phyloP scores from a whole-genome alignment of 257 asterid genomes.

The Primulina tabacum region DNA sequence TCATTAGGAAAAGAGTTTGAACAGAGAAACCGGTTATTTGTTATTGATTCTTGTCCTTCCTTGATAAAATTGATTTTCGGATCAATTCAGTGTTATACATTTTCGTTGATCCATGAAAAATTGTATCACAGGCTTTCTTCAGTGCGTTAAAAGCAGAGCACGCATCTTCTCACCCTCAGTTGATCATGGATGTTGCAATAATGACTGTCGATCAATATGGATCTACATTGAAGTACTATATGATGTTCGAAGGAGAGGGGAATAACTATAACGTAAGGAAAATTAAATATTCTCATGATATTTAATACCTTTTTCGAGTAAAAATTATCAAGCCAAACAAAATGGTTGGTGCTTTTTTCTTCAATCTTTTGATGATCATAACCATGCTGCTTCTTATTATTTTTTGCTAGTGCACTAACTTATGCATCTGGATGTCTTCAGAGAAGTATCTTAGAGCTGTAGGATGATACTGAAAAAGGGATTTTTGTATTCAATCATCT shows the following conservation, averaged over 20 bases:
- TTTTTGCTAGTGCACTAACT: too few species aligned
- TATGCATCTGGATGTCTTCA: neutral
- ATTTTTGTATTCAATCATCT: conserved; percentile 22
- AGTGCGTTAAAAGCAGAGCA: conserved; percentile 35
- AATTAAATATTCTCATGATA: conserved; percentile 12
- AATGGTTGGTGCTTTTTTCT: too few species aligned
- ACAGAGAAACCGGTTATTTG: too few species aligned
- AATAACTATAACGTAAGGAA: conserved; percentile 41
- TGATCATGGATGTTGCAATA: conserved; percentile 58
- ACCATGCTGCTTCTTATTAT: too few species aligned
- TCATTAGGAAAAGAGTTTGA: neutral
- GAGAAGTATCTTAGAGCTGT: conserved; percentile 3
- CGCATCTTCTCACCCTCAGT: conserved; percentile 38
- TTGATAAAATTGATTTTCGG: too few species aligned
- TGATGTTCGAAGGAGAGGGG: conserved; percentile 49
- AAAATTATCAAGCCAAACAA: neutral
- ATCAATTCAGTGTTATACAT: too few species aligned
- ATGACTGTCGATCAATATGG: conserved; percentile 50
- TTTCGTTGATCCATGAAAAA: neutral
- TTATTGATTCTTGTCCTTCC: too few species aligned
- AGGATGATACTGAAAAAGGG: conserved; percentile 11
- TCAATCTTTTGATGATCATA: neutral
- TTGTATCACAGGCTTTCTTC: conserved; percentile 51
- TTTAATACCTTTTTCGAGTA: neutral
- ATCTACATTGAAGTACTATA: conserved; percentile 61